These are phyloP conservation scores for Firmiana major DNA, from an alignment of 345 rosid species.

Conservation along the genomic window DNA sequence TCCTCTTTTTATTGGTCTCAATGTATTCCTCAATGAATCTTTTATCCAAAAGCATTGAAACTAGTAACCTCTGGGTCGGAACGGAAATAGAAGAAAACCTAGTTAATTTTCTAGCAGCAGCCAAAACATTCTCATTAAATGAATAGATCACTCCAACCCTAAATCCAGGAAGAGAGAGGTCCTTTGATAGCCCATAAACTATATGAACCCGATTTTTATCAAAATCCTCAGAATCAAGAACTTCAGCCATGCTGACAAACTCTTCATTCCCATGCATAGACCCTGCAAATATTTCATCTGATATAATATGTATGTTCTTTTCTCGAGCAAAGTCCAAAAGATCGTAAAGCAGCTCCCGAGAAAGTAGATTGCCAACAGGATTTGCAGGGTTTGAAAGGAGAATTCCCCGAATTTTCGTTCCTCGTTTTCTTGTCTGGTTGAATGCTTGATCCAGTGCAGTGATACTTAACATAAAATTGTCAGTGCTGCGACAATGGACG, in stretches of 20 bases:
- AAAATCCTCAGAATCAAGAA: conserved; percentile 49
- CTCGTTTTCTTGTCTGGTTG: conserved; percentile 79
- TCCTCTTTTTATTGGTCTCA: conserved; percentile 54
- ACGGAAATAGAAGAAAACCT: conserved; percentile 77
- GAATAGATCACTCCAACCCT: conserved; percentile 81
- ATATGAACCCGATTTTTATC: conserved; percentile 85
- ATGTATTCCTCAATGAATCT: conserved; percentile 55
- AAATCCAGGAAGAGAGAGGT: conserved; percentile 83
- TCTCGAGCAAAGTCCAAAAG: conserved; percentile 66
- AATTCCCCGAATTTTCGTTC: conserved; percentile 67
- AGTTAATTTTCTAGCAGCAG: conserved; percentile 60
- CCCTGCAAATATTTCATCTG: conserved; percentile 87
- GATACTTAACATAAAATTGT: conserved; percentile 58
- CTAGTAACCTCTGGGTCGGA: conserved; percentile 68
- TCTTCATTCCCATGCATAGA: conserved; percentile 62
- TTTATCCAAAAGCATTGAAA: conserved; percentile 70
- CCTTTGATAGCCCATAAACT: conserved; percentile 82
- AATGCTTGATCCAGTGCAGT: conserved; percentile 78
- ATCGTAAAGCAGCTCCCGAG: conserved; percentile 51
- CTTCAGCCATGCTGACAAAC: conserved; percentile 84
- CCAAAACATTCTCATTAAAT: conserved; percentile 56
- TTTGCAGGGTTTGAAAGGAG: conserved; percentile 82
- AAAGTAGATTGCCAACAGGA: conserved; percentile 78
- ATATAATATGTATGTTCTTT: conserved; percentile 80
- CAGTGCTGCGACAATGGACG: conserved; percentile 81